Evolutionary conservation across 345 rosid genomes (phyloP).

Genomic region (Salix koriyanagi): DNA sequence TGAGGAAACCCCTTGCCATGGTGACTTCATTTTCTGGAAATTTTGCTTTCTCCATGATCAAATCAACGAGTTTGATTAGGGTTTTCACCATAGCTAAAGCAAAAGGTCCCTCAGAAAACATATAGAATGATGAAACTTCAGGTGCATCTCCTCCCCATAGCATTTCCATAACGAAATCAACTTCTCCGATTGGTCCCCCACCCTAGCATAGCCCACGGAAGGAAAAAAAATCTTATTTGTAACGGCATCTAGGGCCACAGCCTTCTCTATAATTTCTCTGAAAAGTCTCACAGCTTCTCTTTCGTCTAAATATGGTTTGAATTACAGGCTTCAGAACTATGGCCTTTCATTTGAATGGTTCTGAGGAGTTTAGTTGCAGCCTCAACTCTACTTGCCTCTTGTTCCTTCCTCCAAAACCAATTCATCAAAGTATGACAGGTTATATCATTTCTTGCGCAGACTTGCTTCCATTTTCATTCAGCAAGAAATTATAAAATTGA

Average conservation of each 20-base stretch:
- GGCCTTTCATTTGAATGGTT: constrained; percentile 79
- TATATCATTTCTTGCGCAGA: constrained; percentile 70
- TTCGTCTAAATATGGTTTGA: constrained; percentile 58
- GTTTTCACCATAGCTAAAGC: constrained; percentile 67
- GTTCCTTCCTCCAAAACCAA: constrained; percentile 81
- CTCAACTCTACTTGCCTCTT: constrained; percentile 72
- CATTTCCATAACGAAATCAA: constrained; percentile 62
- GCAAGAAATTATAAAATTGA: constrained; percentile 59
- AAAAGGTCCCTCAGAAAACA: constrained; percentile 84
- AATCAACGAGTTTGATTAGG: constrained; percentile 48
- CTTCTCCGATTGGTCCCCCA: constrained; percentile 73
- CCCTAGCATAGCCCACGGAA: constrained; percentile 33
- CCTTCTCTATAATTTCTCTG: constrained; percentile 71
- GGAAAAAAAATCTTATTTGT: constrained; percentile 60
- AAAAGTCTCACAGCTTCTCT: constrained; percentile 72
- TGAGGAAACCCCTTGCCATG: constrained; percentile 64
- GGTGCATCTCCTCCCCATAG: constrained; percentile 60
- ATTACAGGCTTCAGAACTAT: constrained; percentile 68
- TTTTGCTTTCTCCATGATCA: constrained; percentile 67
- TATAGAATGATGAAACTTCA: constrained; percentile 63
- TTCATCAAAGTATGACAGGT: constrained; percentile 84
- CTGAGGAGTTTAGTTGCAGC: constrained; percentile 67
- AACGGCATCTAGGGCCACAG: constrained; percentile 52
- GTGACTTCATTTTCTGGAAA: constrained; percentile 51
- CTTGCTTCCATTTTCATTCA: constrained; percentile 82